Evolutionary conservation across 2,329 filamentous ascomycete species (phyloP).

Genomic region (Ophiostoma populinum): DNA sequence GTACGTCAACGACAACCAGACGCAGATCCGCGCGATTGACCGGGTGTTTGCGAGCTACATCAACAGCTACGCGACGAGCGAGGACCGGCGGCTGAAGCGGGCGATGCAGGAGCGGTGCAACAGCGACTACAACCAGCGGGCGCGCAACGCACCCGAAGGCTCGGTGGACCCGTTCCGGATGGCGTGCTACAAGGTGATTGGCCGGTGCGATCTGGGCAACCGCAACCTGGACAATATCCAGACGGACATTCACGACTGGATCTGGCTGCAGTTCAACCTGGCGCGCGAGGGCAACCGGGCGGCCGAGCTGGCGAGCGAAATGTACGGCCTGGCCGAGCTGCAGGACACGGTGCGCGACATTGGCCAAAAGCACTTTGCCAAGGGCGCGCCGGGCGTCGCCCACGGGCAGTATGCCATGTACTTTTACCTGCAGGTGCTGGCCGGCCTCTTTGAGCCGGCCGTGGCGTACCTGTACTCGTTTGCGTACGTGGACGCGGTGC

Average conservation of each 20-base stretch:
- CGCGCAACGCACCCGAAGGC: slow-evolving; percentile 68
- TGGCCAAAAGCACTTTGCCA: slow-evolving; percentile 77
- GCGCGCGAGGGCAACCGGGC: slow-evolving; percentile 47
- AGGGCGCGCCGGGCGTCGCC: slow-evolving; percentile 55
- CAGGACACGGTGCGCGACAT: slow-evolving; percentile 74
- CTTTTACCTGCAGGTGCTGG: slow-evolving; percentile 81
- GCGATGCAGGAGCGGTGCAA: slow-evolving; percentile 76
- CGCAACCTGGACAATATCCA: slow-evolving; percentile 45
- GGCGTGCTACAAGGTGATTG: slow-evolving; percentile 96
- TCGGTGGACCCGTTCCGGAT: slow-evolving; percentile 88
- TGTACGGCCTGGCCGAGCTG: slow-evolving; percentile 48
- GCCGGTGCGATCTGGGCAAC: slow-evolving; percentile 52
- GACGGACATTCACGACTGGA: slow-evolving; percentile 51
- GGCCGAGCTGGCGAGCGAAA: slow-evolving; percentile 47
- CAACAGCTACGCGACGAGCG: slow-evolving; percentile 60
- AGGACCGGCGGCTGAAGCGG: slow-evolving; percentile 59
- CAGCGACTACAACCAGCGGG: slow-evolving; percentile 74
- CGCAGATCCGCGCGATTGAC: slow-evolving; percentile 77
- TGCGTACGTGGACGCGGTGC: slow-evolving; percentile 82
- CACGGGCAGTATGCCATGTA: slow-evolving; percentile 71
- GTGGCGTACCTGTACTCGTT: slow-evolving; percentile 82
- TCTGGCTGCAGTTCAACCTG: slow-evolving; percentile 56
- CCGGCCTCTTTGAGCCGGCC: slow-evolving; percentile 88
- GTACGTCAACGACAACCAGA: slow-evolving; percentile 66
- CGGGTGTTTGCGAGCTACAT: slow-evolving; percentile 81